Evolutionary conservation across 176 grass and related monocot genomes (phyloP).

Genomic region (Tillandsia leiboldiana): DNA sequence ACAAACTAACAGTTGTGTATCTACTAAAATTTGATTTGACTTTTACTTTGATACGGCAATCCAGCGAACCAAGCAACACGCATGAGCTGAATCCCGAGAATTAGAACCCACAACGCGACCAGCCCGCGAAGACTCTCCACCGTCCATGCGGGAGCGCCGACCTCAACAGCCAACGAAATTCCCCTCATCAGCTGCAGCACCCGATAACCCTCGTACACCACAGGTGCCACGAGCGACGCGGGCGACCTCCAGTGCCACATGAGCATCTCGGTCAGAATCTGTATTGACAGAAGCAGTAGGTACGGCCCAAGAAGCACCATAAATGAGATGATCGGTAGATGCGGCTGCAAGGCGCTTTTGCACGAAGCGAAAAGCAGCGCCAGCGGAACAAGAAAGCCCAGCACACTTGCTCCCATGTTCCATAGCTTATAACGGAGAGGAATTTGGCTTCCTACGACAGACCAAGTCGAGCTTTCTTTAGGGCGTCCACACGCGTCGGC

Average conservation of each 20-base stretch:
- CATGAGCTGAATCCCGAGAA: slow-evolving; percentile 91
- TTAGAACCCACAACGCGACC: slow-evolving; percentile 92
- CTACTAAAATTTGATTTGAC: not conserved
- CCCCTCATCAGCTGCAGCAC: slow-evolving; percentile 92
- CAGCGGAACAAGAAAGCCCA: slow-evolving; percentile 54
- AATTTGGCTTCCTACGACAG: slow-evolving; percentile 32
- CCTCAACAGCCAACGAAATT: slow-evolving; percentile 56
- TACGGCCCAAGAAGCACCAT: slow-evolving; percentile 70
- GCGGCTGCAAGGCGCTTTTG: slow-evolving; percentile 49
- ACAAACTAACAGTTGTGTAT: not conserved
- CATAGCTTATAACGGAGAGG: slow-evolving; percentile 50
- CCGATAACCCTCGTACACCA: slow-evolving; percentile 81
- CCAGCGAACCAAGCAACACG: slow-evolving; percentile 80
- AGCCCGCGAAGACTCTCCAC: slow-evolving; percentile 59
- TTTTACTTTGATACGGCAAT: slow-evolving; percentile 29
- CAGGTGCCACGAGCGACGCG: slow-evolving; percentile 69
- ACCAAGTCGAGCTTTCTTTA: slow-evolving; percentile 29
- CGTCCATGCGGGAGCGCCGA: slow-evolving; percentile 72
- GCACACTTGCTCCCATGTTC: slow-evolving; percentile 51
- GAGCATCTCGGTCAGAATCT: slow-evolving; percentile 75
- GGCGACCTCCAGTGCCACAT: slow-evolving; percentile 95
- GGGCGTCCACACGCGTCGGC: slow-evolving; percentile 61
- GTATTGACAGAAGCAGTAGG: slow-evolving; percentile 62
- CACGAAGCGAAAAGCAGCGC: slow-evolving; percentile 37
- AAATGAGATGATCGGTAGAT: slow-evolving; percentile 51